These are phyloP conservation scores for Phoenix roebelenii DNA, from an alignment of 176 grass and related monocot species.

Conservation along the genomic window DNA sequence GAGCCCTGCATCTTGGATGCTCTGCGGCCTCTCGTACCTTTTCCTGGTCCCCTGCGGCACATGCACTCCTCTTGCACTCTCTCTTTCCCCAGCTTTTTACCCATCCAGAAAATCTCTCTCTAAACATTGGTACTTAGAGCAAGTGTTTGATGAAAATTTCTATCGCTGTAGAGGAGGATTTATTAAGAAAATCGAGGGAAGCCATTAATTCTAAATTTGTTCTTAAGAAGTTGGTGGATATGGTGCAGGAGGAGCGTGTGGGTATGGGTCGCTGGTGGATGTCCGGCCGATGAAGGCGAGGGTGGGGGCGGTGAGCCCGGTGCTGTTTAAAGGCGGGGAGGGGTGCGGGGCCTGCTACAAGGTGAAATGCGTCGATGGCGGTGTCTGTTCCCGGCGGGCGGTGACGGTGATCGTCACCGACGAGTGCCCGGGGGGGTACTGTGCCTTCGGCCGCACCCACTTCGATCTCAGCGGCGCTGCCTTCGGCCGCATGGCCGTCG, in stretches of 20 bases:
- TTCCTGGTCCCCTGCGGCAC: too few relatives aligned
- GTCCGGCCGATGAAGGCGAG: conserved; percentile 76
- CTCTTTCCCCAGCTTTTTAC: not conserved
- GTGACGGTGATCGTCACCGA: conserved; percentile 92
- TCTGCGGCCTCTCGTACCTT: too few relatives aligned
- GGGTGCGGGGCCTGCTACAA: conserved; percentile 99
- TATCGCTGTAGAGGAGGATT: too few relatives aligned
- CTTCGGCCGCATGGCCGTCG: conserved; percentile 75
- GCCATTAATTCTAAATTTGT: too few relatives aligned
- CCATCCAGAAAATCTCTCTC: too few relatives aligned
- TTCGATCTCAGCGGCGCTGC: conserved; percentile 97
- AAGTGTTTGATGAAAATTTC: too few relatives aligned
- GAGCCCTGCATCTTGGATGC: not conserved
- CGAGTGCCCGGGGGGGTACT: conserved; percentile 81
- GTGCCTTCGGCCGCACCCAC: conserved; percentile 54
- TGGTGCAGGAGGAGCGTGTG: conserved; percentile 72
- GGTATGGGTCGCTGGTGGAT: conserved; percentile 92
- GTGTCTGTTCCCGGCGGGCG: conserved; percentile 80
- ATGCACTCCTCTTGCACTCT: not conserved
- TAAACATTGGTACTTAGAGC: too few relatives aligned
- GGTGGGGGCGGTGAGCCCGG: conserved; percentile 86
- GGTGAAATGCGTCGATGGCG: conserved; percentile 71
- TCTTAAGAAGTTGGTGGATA: too few relatives aligned
- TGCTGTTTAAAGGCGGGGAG: conserved; percentile 89
- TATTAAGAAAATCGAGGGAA: too few relatives aligned